Conservation (phyloP, 495 filamentous ascomycete genomes). For the Darksidea phi region DNA sequence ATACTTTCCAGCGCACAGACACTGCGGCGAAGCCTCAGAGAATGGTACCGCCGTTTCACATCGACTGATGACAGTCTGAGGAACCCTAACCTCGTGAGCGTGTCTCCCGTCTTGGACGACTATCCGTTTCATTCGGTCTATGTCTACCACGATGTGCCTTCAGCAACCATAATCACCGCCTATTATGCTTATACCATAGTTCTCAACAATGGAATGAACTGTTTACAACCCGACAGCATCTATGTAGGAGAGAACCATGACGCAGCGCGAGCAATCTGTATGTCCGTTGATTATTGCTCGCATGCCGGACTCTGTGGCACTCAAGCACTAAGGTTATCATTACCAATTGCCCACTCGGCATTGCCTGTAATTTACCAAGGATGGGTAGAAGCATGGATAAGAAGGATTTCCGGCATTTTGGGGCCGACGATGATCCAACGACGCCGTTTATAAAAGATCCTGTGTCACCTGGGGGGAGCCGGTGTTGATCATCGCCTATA, state of each 20-base stretch:
- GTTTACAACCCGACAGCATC: not conserved
- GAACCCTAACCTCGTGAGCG: too few relatives aligned
- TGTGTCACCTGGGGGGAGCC: not conserved
- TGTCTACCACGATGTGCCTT: too few relatives aligned
- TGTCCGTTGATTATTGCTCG: slow-evolving; percentile 1
- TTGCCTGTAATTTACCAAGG: not conserved
- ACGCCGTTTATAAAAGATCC: not conserved
- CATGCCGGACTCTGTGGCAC: not conserved
- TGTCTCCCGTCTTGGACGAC: too few relatives aligned
- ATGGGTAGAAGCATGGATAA: not conserved
- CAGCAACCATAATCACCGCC: too few relatives aligned
- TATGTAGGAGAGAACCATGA: not conserved
- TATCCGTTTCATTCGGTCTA: too few relatives aligned
- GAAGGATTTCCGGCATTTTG: not conserved
- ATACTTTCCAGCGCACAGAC: not conserved
- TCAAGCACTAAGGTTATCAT: not conserved
- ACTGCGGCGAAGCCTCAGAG: not conserved
- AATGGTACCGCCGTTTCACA: too few relatives aligned
- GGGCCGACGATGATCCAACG: not conserved
- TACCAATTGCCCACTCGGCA: not conserved
- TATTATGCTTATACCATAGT: too few relatives aligned
- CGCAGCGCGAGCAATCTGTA: not conserved
- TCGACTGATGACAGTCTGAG: too few relatives aligned
- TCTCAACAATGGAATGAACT: not conserved
- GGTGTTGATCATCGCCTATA: not conserved